These are phyloP conservation scores for Penicillium mononematosum DNA, from an alignment of 495 filamentous ascomycete genomes.

Conservation along the genomic window DNA sequence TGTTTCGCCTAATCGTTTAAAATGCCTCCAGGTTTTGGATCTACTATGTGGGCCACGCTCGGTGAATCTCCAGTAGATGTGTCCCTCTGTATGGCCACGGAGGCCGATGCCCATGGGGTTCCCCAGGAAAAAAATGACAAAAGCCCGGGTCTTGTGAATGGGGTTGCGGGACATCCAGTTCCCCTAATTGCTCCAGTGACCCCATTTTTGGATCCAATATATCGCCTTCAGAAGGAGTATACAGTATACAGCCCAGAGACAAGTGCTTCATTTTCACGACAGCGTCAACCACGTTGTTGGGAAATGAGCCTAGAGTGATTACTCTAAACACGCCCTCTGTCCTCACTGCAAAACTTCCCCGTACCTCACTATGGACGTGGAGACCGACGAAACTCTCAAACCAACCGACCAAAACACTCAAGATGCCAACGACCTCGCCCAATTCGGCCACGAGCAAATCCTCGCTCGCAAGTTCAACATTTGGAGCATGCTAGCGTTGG, in stretches of 20 bases:
- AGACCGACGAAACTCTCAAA: conserved; percentile 32
- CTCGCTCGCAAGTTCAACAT: conserved; percentile 48
- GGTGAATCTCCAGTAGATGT: conserved; percentile 11
- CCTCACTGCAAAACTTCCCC: not conserved
- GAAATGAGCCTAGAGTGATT: conserved; percentile 17
- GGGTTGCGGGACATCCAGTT: not conserved
- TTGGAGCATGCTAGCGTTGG: conserved; percentile 46
- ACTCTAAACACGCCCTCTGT: not conserved
- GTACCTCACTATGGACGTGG: conserved; percentile 29
- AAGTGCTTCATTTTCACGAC: not conserved
- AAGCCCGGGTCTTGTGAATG: conserved; percentile 21
- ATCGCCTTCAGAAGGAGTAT: not conserved
- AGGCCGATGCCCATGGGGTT: conserved; percentile 21
- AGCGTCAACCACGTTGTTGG: conserved; percentile 8
- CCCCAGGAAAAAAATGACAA: conserved; percentile 19
- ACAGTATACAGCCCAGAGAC: not conserved
- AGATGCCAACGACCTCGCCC: conserved; percentile 51
- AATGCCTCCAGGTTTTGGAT: conserved; percentile 8
- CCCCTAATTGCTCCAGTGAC: not conserved
- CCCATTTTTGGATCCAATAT: not conserved
- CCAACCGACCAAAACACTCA: conserved; percentile 38
- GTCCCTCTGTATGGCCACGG: conserved; percentile 17
- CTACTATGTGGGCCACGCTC: conserved; percentile 16
- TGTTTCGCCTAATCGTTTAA: conserved; percentile 11
- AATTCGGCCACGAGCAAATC: conserved; percentile 49